phyloP scores from a whole-genome alignment of 352 stramenopile species.

The Pythium brassicae region DNA sequence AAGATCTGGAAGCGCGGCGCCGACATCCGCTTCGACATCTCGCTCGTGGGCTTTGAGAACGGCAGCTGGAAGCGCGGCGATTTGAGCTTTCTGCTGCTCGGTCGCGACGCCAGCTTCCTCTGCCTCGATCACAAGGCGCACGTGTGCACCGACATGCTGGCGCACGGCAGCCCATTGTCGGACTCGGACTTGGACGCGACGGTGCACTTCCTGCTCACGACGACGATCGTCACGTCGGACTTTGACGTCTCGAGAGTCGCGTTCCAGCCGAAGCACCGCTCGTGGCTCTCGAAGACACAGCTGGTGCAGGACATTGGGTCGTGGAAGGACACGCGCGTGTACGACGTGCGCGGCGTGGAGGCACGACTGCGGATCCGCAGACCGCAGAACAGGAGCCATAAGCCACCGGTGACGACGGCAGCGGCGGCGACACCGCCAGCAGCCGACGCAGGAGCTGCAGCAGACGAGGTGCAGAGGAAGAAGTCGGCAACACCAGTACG shows the following conservation, averaged over 20 bases:
- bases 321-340: slow-evolving; percentile 47
- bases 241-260: slow-evolving; percentile 33
- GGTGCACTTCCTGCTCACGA: slow-evolving; percentile 60
- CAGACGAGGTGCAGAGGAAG: background rate
- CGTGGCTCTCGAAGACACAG: slow-evolving; percentile 38
- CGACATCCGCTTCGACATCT: slow-evolving; percentile 63
- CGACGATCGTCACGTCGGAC: slow-evolving; percentile 47
- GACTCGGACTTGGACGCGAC: slow-evolving; percentile 43
- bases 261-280: slow-evolving; percentile 38
- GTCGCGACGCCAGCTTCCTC: slow-evolving; percentile 31
- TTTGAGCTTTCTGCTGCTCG: slow-evolving; percentile 59
- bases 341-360: slow-evolving; percentile 48
- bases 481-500: background rate
- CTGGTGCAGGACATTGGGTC: slow-evolving; percentile 39
- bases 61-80: slow-evolving; percentile 59
- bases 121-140: slow-evolving; percentile 52
- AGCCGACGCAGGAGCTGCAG: too few relatives aligned
- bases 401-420: slow-evolving; percentile 6
- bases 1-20: slow-evolving; percentile 70
- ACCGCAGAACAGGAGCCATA: slow-evolving; percentile 42
- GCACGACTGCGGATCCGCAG: slow-evolving; percentile 34
- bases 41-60: slow-evolving; percentile 61
- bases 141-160: slow-evolving; percentile 42
- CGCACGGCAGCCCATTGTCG: slow-evolving; percentile 17
- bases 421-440: background rate